Percentiles rank a stretch among this genome's conserved stretches.
These are phyloP conservation scores for Adansonia digitata DNA, from an alignment of 345 rosid species.

Conservation along the genomic window DNA sequence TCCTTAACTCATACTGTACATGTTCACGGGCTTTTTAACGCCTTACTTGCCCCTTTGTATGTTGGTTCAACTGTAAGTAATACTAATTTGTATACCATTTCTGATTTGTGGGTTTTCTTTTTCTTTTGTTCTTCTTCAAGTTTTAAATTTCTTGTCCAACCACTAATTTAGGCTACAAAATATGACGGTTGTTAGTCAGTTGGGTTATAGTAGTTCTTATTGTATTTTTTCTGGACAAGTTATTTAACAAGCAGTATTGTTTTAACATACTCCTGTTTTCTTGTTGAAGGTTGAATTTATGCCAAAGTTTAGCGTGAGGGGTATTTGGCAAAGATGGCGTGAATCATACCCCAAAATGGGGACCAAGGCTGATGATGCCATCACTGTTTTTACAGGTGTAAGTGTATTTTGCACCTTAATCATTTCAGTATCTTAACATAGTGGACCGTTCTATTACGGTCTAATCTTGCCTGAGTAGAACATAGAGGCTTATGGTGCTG, in stretches of 20 bases:
- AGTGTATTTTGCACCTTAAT: constrained; percentile 24
- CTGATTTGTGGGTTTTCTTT: not conserved
- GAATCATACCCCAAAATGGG: constrained; percentile 70
- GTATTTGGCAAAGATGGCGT: constrained; percentile 92
- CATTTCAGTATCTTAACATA: not conserved
- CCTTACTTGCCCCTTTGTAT: constrained; percentile 81
- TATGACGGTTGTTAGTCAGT: not conserved
- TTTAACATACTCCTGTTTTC: not conserved
- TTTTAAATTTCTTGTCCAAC: not conserved
- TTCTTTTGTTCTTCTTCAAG: not conserved
- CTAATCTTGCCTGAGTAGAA: not conserved
- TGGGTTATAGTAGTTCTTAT: not conserved
- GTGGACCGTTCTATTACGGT: not conserved
- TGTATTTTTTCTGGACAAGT: not conserved
- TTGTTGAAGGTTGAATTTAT: constrained; percentile 82
- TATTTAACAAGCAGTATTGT: constrained; percentile 6
- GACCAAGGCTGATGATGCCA: constrained; percentile 44
- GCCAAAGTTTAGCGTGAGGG: constrained; percentile 91
- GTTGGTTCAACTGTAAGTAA: constrained; percentile 69
- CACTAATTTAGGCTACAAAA: not conserved
- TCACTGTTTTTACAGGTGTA: constrained; percentile 94
- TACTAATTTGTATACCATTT: not conserved
- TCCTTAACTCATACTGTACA: constrained; percentile 58
- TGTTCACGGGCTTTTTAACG: constrained; percentile 95
- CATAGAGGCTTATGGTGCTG: not conserved